These are phyloP conservation scores for Phytophthora sp. DNA, from an alignment of 352 stramenopile genomes.

Conservation along the genomic window DNA sequence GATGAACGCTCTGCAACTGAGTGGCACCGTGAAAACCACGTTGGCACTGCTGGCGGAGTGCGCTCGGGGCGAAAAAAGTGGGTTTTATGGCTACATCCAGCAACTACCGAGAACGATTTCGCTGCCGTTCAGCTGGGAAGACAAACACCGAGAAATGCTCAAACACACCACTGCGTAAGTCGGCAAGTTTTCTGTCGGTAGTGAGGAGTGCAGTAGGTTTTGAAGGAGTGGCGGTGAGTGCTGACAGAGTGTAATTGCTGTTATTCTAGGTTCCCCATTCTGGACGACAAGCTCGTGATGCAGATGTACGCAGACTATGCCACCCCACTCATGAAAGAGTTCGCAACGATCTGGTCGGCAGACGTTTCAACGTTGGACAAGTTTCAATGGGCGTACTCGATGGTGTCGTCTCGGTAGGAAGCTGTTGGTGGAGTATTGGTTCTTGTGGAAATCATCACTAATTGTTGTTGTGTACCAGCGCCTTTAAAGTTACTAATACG, in stretches of 20 bases:
- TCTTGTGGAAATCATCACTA: neutral
- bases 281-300: slow-evolving; percentile 63
- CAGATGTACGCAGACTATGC: slow-evolving; percentile 53
- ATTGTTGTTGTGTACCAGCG: slow-evolving; percentile 28
- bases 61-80: slow-evolving; percentile 37
- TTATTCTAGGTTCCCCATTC: slow-evolving; percentile 44
- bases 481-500: slow-evolving; percentile 42
- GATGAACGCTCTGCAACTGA: slow-evolving; percentile 41
- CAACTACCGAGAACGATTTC: slow-evolving; percentile 56
- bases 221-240: neutral
- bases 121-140: slow-evolving; percentile 57
- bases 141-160: slow-evolving; percentile 36
- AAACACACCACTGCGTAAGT: slow-evolving; percentile 55
- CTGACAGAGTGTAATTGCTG: no score
- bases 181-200: no score
- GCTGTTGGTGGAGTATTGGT: neutral
- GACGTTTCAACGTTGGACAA: slow-evolving; percentile 40
- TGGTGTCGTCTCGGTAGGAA: slow-evolving; percentile 68
- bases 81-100: slow-evolving; percentile 63
- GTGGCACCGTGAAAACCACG: slow-evolving; percentile 49
- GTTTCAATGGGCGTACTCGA: slow-evolving; percentile 72
- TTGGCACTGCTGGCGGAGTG: slow-evolving; percentile 57
- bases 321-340: slow-evolving; percentile 38
- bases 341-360: slow-evolving; percentile 46
- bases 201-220: neutral